phyloP scores from a whole-genome alignment of 2,329 filamentous ascomycete species.

The Ophiocordyceps australis region DNA sequence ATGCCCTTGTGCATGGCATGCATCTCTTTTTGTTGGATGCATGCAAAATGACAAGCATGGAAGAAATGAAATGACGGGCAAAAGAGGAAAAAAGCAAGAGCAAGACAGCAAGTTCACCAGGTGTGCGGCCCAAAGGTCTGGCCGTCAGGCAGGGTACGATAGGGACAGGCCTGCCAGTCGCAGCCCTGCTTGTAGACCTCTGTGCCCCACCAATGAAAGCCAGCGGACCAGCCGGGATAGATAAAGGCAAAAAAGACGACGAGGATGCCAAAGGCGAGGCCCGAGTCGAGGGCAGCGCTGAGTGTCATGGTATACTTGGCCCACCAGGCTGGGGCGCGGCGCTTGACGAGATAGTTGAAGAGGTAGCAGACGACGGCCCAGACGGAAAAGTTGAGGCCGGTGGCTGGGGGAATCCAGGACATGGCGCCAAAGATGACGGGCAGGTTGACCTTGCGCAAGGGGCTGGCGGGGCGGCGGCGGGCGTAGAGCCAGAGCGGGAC shows the following conservation, averaged over 20 bases:
- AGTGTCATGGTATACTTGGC: constrained; percentile 83
- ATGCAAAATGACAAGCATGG: constrained; percentile 5
- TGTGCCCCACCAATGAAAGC: constrained; percentile 77
- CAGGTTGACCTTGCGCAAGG: constrained; percentile 61
- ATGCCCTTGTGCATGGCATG: too few species aligned
- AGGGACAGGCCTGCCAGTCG: constrained; percentile 69
- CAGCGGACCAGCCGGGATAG: constrained; percentile 58
- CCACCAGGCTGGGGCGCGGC: constrained; percentile 61
- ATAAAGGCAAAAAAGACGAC: constrained; percentile 75
- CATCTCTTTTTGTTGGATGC: background rate
- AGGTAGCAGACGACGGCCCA: constrained; percentile 74
- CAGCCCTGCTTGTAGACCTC: constrained; percentile 72
- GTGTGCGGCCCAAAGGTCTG: constrained; percentile 45
- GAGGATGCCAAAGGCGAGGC: constrained; percentile 65
- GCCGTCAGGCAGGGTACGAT: constrained; percentile 42
- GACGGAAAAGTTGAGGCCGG: constrained; percentile 73
- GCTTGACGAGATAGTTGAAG: constrained; percentile 64
- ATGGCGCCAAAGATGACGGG: constrained; percentile 71
- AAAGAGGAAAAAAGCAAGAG: too few species aligned
- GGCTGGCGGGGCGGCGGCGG: constrained; percentile 36
- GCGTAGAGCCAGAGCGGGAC: constrained; percentile 57
- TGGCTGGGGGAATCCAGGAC: constrained; percentile 74
- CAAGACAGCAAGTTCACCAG: too few species aligned
- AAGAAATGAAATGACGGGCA: background rate
- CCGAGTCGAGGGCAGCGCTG: constrained; percentile 66